Evolutionary conservation across 331 rosid species (phyloP), one percentile per base, ranked within the genome.

Genomic region (Telfairia occidentalis): DNA sequence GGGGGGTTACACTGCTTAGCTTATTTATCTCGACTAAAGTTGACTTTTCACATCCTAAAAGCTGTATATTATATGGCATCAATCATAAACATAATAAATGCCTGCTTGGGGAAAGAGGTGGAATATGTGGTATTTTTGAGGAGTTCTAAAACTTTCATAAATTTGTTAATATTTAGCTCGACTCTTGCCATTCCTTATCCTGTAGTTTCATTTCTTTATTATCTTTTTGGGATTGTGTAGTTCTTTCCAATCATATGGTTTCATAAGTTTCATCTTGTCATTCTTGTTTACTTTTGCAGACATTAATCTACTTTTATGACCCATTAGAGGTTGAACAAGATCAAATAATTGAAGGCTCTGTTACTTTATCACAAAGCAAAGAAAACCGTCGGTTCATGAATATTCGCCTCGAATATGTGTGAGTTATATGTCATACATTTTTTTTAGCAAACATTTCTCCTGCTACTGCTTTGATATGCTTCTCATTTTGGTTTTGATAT

Each of bases 371-470:
- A 35, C 98, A 95, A 79, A 95, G 98, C 90, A 88, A 81, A 87
- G 98, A 95, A 84, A 91, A 95, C 45, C 86, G 86, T n/a, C 89
- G 98, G 60, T 95, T 91, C 83, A 91, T 95, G 98, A 95, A 95
- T 79, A 90, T 95, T 76, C 98, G 86, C 92, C 93, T 95, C 26
- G 96, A 95, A 77, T 95, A 95, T 58, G 83, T 83, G 98, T 95
- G 87, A 91, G 98, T 88, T 45, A 34, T 64, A 73, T 57, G 40
- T 57, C 19, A 38, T 78, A 30, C 30, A 38, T 18, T 42, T 61
- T n/a, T 24, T 42, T 13, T 10, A 46, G 26, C 15, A 10, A 32
- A 16, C n/a, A 16, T 32, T 61, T 63, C 63, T 21, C 5, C 48
- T 11, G 43, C 38, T 18, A 71, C 29, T 46, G 58, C 45, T 37